Percentiles rank a stretch among this genome's conserved stretches.
These are phyloP conservation scores for Scheffersomyces ergatensis DNA, from an alignment of 805 yeast genomes.

Conservation along the genomic window DNA sequence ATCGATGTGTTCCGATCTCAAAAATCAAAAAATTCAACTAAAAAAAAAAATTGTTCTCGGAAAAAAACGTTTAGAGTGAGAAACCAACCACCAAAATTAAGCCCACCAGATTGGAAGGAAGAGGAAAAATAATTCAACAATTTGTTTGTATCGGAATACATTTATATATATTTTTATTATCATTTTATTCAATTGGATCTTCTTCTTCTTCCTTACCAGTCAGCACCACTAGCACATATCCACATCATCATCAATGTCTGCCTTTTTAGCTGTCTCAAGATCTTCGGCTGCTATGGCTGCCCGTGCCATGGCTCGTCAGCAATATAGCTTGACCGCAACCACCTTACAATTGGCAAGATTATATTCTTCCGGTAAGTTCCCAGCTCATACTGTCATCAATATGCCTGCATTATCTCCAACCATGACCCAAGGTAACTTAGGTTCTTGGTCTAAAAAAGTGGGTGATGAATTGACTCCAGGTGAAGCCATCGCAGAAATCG, in stretches of 20 bases:
- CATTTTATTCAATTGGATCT: too few relatives aligned
- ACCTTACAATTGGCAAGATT: conserved; percentile 34
- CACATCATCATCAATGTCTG: conserved; percentile 22
- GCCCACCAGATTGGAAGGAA: too few relatives aligned
- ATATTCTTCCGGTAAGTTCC: conserved; percentile 53
- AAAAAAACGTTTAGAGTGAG: not conserved
- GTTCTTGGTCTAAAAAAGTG: conserved; percentile 82
- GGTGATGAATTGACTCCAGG: conserved; percentile 92
- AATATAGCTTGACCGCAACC: conserved; percentile 1
- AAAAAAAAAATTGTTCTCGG: not conserved
- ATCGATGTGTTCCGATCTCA: not conserved
- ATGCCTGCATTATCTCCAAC: conserved; percentile 99
- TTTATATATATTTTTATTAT: too few relatives aligned
- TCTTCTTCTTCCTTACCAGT: too few relatives aligned
- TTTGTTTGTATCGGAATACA: too few relatives aligned
- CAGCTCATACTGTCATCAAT: conserved; percentile 81
- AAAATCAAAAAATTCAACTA: too few relatives aligned
- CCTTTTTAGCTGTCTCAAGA: conserved; percentile 34
- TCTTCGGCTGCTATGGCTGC: conserved; percentile 13
- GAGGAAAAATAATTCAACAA: too few relatives aligned
- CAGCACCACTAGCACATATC: not conserved
- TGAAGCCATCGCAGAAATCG: conserved; percentile 93
- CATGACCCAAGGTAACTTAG: conserved; percentile 94
- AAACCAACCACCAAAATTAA: too few relatives aligned
- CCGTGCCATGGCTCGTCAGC: conserved; percentile 14